Evolutionary conservation across 176 grass and related monocot genomes (phyloP), one percentile per base, ranked within the genome.

Genomic region (Neostapfia colusana): DNA sequence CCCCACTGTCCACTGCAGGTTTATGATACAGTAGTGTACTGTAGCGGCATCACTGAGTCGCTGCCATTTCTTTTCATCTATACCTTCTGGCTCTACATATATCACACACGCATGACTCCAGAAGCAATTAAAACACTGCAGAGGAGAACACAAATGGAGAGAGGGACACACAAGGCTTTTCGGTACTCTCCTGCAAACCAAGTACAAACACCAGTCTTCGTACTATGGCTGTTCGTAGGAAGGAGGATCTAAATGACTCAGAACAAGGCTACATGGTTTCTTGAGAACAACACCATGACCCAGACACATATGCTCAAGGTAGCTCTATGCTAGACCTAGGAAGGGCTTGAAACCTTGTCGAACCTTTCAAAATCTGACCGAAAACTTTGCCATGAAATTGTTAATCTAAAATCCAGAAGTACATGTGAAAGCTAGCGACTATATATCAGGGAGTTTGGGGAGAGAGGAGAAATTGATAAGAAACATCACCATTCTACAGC

Each of bases 141-240:
- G 73, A 18, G 60, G 51, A 77, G 58, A 70, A n/a, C n/a, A n/a
- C 79, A 81, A 45, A 67, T 69, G 65, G 56, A 70, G n/a, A 41
- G 80, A 72, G 63, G 7, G 31, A 73, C 10, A 61, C 64, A 85
- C 67, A 85, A 77, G 84, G 76, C 83, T 86, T 84, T 80, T 79
- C 63, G 81, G 36, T 23, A 60, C 69, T 65, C 61, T 81, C 46
- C 72, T 83, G 70, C 65, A 88, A 83, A 60, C 41, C 44, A 63
- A 79, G 66, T 83, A 62, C 51, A n/a, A 54, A 42, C 42, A 75
- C 41, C 34, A 67, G 69, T 54, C 12, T 27, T 13, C 69, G 48
- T 65, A 64, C 65, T 64, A 73, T 76, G 63, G 58, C 74, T 69
- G 16, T 59, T 64, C 78, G 36, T 69, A 24, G 66, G 11, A 3